phyloP scores from a whole-genome alignment of 2,329 filamentous ascomycete genomes.

The Sporothrix luriei region DNA sequence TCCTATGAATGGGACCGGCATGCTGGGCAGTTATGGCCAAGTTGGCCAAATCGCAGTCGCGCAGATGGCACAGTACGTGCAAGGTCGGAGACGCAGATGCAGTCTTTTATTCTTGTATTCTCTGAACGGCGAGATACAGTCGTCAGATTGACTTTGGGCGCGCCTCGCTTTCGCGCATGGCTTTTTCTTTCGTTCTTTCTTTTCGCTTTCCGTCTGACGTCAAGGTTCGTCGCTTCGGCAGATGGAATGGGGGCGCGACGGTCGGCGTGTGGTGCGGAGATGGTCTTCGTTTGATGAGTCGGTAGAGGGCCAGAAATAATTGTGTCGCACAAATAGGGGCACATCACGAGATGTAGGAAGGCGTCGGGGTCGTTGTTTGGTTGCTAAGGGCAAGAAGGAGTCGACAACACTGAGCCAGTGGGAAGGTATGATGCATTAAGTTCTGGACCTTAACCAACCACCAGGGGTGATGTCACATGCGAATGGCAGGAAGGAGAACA shows the following conservation, averaged over 20 bases:
- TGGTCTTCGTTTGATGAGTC: not conserved
- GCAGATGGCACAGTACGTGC: no score
- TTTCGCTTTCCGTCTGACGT: not conserved
- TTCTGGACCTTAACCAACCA: not conserved
- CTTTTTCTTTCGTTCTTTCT: no score
- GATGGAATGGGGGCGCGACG: constrained; percentile 18
- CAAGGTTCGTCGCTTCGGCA: not conserved
- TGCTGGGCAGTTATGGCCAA: constrained; percentile 39
- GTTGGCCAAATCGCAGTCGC: not conserved
- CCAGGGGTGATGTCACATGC: constrained; percentile 26
- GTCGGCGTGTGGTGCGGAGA: not conserved
- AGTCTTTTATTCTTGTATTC: not conserved
- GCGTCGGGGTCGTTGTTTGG: not conserved
- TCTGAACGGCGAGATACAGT: not conserved
- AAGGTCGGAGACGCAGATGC: not conserved
- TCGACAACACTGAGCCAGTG: not conserved
- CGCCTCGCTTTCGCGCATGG: not conserved
- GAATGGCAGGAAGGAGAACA: not conserved
- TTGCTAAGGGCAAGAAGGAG: not conserved
- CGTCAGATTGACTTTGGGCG: not conserved
- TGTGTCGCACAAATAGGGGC: not conserved
- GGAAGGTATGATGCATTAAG: constrained; percentile 2
- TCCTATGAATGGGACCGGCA: constrained; percentile 58
- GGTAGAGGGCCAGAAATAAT: not conserved
- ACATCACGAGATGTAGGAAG: not conserved